Evolutionary conservation across 305 asterid species (phyloP), one percentile per base, ranked within the genome.

Genomic region (Solanum chacoense): DNA sequence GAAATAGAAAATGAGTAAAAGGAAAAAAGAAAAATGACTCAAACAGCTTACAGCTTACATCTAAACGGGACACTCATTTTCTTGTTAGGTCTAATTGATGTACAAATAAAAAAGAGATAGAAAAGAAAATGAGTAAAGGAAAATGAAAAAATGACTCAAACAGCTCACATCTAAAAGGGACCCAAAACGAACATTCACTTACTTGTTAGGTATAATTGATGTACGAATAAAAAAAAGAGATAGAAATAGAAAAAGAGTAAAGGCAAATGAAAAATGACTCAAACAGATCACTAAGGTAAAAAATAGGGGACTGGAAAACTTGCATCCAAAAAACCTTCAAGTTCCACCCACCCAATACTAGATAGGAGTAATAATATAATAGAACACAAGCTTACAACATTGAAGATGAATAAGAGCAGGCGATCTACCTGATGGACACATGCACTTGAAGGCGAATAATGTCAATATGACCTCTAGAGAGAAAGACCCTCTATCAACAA

Each of bases 391-490:
- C 69, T 50, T 35, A 65, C 55, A 31, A 29, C n/a, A 32, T 11
- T 45, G 71, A 67, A 50, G 55, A 86, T 72, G 35, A 84, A 63
- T 81, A 59, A 67, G 65, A 13, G 80, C 73, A 78, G 77, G 59
- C 31, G 26, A 80, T 86, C 92, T 90, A 96, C 99, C 99, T 95
- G 98, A 93, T 88, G 99, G 99, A 91, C 93, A 92, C 98, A 98
- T 94, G 98, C 99, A 98, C 95, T 96, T 98, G 93, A 96, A 95
- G 90, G 99, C 99, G 92, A 98, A 96, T 89, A 98, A 93, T 26
- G 99, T 94, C 87, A 98, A 95, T 90, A 97, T 97, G 86, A 97
- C 97, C 93, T 97, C 99, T 20, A 97, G 79, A 79, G 99, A 97
- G 88, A 97, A 97, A 11, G 99, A 97, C 36, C 99, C 99, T 90